phyloP scores from a whole-genome alignment of 768 basidiomycete genomes.

The Kwoniella botswanensis region DNA sequence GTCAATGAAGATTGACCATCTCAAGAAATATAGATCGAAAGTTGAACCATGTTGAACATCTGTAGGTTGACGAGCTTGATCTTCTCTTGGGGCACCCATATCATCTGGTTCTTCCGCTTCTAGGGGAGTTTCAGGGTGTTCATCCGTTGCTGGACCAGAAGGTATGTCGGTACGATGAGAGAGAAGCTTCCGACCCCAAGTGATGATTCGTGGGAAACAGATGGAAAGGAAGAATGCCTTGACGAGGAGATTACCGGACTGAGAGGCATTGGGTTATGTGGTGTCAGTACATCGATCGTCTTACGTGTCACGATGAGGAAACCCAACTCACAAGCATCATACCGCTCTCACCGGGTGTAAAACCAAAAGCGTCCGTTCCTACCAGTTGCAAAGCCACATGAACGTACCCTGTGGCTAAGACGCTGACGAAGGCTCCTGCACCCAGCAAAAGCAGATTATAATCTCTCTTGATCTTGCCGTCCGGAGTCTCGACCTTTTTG shows the following conservation, averaged over 20 bases:
- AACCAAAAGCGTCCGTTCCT: conserved; percentile 52
- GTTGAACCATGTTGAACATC: conserved; percentile 40
- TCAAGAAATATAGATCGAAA: conserved; percentile 56
- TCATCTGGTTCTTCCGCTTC: conserved; percentile 37
- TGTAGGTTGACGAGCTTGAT: conserved; percentile 31
- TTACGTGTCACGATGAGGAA: background rate
- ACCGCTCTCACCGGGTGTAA: conserved; percentile 44
- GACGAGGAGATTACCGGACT: conserved; percentile 34
- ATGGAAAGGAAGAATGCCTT: conserved; percentile 49
- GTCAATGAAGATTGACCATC: conserved; percentile 52
- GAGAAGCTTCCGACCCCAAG: conserved; percentile 33
- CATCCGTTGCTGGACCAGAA: conserved; percentile 10
- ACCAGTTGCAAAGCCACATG: conserved; percentile 51
- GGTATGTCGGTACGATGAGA: conserved; percentile 17
- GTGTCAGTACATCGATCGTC: background rate
- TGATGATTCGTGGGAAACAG: conserved; percentile 44
- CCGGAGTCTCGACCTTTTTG: conserved; percentile 19
- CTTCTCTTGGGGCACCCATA: conserved; percentile 22
- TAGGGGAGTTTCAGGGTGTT: conserved; percentile 27
- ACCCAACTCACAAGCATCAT: conserved; percentile 37
- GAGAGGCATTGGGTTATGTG: background rate
- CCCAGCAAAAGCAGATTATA: conserved; percentile 48
- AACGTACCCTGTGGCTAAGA: conserved; percentile 53
- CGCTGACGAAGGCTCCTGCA: conserved; percentile 46
- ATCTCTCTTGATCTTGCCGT: conserved; percentile 28